phyloP scores from a whole-genome alignment of 2,329 filamentous ascomycete genomes.

The Ophiostoma novo-ulmi region DNA sequence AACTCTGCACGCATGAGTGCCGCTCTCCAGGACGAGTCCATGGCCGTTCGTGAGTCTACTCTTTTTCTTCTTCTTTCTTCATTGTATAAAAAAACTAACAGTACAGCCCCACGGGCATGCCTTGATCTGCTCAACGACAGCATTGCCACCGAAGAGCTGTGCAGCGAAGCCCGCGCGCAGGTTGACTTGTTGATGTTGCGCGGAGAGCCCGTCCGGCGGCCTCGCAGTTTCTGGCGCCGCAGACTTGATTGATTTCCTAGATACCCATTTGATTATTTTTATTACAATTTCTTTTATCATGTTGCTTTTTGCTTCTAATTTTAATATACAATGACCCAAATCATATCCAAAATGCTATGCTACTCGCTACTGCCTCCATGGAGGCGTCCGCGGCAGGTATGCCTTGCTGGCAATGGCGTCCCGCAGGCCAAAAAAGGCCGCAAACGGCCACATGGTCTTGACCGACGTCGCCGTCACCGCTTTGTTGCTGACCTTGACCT shows the following conservation, averaged over 20 bases:
- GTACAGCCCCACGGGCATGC: slow-evolving; percentile 32
- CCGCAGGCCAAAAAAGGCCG: slow-evolving; percentile 55
- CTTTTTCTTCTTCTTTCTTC: neutral
- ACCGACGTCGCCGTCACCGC: slow-evolving; percentile 25
- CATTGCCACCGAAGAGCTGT: slow-evolving; percentile 28
- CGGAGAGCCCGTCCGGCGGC: too few relatives aligned
- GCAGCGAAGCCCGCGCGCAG: slow-evolving; percentile 30
- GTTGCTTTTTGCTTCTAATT: too few relatives aligned
- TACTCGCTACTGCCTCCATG: slow-evolving; percentile 22
- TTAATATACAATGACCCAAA: too few relatives aligned
- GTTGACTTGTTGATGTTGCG: slow-evolving; percentile 27
- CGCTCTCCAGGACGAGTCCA: slow-evolving; percentile 37
- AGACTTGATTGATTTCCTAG: too few relatives aligned
- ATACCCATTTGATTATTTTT: neutral
- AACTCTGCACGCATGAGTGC: slow-evolving; percentile 43
- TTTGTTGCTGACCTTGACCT: slow-evolving; percentile 45
- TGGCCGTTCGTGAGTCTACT: slow-evolving; percentile 35
- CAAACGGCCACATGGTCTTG: slow-evolving; percentile 48
- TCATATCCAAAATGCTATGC: neutral
- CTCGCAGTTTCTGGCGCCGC: neutral
- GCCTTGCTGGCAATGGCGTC: slow-evolving; percentile 55
- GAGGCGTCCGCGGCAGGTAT: slow-evolving; percentile 42
- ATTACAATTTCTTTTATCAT: neutral
- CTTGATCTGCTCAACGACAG: slow-evolving; percentile 35
- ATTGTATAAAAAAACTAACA: neutral